These are phyloP conservation scores for Hypomyces rosellus DNA, from an alignment of 2,329 filamentous ascomycete species.

Conservation along the genomic window DNA sequence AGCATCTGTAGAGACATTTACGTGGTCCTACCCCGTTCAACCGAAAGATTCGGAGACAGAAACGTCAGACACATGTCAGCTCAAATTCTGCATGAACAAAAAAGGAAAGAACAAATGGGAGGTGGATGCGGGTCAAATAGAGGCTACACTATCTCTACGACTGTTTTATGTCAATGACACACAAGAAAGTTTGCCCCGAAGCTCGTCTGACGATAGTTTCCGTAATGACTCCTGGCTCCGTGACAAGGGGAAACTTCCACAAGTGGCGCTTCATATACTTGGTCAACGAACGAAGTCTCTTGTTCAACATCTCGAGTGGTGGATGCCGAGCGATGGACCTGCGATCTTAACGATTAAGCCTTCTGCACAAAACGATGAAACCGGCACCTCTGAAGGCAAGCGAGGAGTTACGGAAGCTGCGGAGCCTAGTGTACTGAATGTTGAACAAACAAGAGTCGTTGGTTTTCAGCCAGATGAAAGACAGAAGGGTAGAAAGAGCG, in stretches of 20 bases:
- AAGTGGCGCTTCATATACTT: not conserved
- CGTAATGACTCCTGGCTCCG: not conserved
- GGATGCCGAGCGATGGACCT: not conserved
- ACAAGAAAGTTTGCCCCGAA: not conserved
- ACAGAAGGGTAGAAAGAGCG: too few relatives aligned
- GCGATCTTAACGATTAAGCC: not conserved
- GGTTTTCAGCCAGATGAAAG: not conserved
- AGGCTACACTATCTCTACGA: constrained; percentile 26
- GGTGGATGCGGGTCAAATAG: constrained; percentile 16
- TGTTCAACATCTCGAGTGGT: not conserved
- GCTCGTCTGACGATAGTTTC: not conserved
- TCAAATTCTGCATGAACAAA: not conserved
- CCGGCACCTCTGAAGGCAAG: not conserved
- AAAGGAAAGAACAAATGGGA: constrained; percentile 14
- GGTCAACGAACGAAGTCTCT: not conserved
- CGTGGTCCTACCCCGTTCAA: too few relatives aligned
- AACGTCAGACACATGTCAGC: too few relatives aligned
- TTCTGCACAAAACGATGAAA: not conserved
- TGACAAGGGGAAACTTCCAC: not conserved
- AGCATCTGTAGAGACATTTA: constrained; percentile 3
- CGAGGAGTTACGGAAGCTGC: not conserved
- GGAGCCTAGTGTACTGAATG: not conserved
- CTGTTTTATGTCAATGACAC: constrained; percentile 16
- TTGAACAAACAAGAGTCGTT: not conserved
- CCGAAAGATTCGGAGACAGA: too few relatives aligned